These are phyloP conservation scores for Microdochium trichocladiopsis DNA, from an alignment of 2,329 filamentous ascomycete genomes.

Conservation along the genomic window DNA sequence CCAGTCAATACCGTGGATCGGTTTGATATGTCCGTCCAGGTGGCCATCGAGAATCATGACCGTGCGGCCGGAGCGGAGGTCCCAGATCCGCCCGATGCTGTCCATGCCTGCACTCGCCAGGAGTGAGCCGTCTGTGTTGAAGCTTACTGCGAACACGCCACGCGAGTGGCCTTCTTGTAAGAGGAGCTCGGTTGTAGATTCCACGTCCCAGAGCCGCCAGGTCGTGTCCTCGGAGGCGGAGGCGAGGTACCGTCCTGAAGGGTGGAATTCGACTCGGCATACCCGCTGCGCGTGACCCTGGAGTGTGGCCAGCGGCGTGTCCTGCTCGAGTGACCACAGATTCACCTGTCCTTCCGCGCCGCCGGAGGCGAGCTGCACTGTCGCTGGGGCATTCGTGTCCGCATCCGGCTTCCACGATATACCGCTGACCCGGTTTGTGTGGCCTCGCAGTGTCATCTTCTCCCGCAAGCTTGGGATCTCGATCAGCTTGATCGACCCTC, in stretches of 20 bases:
- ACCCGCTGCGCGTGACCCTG: slow-evolving; percentile 81
- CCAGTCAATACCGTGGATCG: slow-evolving; percentile 93
- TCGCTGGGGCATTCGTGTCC: slow-evolving; percentile 45
- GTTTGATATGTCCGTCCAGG: slow-evolving; percentile 73
- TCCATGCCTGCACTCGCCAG: slow-evolving; percentile 89
- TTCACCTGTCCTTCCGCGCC: slow-evolving; percentile 84
- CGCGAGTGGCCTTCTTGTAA: slow-evolving; percentile 92
- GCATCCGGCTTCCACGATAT: slow-evolving; percentile 84
- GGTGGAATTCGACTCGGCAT: slow-evolving; percentile 90
- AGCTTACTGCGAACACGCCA: slow-evolving; percentile 84
- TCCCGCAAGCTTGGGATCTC: slow-evolving; percentile 76
- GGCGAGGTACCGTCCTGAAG: slow-evolving; percentile 80
- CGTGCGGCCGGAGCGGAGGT: slow-evolving; percentile 83
- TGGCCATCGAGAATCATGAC: slow-evolving; percentile 94
- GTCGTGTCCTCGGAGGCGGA: slow-evolving; percentile 95
- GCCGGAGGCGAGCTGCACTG: slow-evolving; percentile 82
- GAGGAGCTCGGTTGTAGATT: slow-evolving; percentile 74
- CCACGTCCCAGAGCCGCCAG: slow-evolving; percentile 93
- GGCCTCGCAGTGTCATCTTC: slow-evolving; percentile 69
- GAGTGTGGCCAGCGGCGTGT: slow-evolving; percentile 77
- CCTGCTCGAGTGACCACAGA: slow-evolving; percentile 82
- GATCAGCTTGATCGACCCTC: slow-evolving; percentile 79
- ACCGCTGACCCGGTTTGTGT: slow-evolving; percentile 84
- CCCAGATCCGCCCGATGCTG: slow-evolving; percentile 93
- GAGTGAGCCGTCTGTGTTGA: slow-evolving; percentile 86